Percentiles rank a stretch among this genome's conserved stretches.
phyloP scores from a whole-genome alignment of 495 filamentous ascomycete genomes.

The Bathelium albidoporum region DNA sequence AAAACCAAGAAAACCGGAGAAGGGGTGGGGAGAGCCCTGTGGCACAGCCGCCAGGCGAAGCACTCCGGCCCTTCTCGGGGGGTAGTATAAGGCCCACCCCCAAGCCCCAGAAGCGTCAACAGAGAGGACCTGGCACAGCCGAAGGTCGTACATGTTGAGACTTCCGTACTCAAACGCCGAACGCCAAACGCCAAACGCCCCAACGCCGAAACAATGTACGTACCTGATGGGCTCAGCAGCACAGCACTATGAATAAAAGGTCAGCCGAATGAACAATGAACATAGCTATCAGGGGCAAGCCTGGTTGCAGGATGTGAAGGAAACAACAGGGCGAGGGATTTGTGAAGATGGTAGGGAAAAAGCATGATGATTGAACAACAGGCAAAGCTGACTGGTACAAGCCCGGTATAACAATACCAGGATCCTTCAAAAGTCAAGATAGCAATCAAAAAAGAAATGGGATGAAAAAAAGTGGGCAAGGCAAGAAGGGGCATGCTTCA shows the following conservation, averaged over 20 bases:
- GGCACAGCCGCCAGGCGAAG: background rate
- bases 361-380: background rate
- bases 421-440: background rate
- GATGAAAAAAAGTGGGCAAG: background rate
- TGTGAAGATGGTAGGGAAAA: background rate
- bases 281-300: background rate
- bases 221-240: background rate
- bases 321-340: too few species aligned
- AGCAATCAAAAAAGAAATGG: background rate
- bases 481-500: background rate
- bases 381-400: background rate
- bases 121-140: background rate
- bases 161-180: background rate
- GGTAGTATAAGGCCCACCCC: background rate
- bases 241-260: background rate
- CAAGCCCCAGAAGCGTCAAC: background rate
- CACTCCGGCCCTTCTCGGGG: background rate
- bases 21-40: background rate
- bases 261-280: background rate
- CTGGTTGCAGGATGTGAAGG: background rate
- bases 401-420: background rate
- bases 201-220: background rate
- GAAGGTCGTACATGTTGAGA: background rate
- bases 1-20: conserved; percentile 3
- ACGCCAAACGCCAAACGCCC: background rate